A percentile compares a stretch with the other conserved stretches of the same genome.
Evolutionary conservation across 805 yeast species (phyloP).

Genomic region (Saturnispora saitoi): DNA sequence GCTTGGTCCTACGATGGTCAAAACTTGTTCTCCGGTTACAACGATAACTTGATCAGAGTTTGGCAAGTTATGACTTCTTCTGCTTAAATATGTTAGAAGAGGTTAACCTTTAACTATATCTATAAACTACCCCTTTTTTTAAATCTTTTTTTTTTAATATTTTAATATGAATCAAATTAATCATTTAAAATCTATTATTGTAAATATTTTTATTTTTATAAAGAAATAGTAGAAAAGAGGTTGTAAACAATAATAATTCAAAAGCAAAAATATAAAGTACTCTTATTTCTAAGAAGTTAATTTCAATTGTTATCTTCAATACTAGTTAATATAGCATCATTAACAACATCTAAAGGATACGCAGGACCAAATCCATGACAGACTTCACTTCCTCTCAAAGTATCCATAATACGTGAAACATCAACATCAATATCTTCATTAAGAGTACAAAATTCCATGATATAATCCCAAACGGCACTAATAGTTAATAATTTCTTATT

Average conservation of each 20-base stretch:
- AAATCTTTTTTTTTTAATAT: slow-evolving; percentile 7
- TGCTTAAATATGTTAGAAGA: slow-evolving; percentile 20
- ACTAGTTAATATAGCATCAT: slow-evolving; percentile 27
- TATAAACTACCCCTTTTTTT: slow-evolving; percentile 2
- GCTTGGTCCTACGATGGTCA: slow-evolving; percentile 99
- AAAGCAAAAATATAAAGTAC: neutral
- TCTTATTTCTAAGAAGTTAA: neutral
- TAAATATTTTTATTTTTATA: neutral
- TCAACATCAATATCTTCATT: slow-evolving; percentile 45
- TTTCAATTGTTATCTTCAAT: slow-evolving; percentile 3
- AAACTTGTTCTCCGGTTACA: slow-evolving; percentile 99
- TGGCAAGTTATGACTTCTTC: slow-evolving; percentile 98
- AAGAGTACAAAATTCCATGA: slow-evolving; percentile 40
- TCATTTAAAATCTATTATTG: neutral
- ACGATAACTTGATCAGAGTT: slow-evolving; percentile 98
- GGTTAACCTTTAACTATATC: neutral
- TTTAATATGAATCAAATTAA: neutral
- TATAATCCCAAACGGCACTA: slow-evolving; percentile 79
- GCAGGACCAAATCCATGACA: slow-evolving; percentile 82
- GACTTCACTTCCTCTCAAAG: slow-evolving; percentile 55
- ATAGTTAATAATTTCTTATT: slow-evolving; percentile 50
- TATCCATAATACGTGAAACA: slow-evolving; percentile 47
- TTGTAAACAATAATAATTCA: neutral
- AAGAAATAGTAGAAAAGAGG: neutral
- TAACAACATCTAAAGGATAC: slow-evolving; percentile 38